These are phyloP conservation scores for Diutina pseudorugosa DNA, from an alignment of 1,139 yeast genomes.

Conservation along the genomic window DNA sequence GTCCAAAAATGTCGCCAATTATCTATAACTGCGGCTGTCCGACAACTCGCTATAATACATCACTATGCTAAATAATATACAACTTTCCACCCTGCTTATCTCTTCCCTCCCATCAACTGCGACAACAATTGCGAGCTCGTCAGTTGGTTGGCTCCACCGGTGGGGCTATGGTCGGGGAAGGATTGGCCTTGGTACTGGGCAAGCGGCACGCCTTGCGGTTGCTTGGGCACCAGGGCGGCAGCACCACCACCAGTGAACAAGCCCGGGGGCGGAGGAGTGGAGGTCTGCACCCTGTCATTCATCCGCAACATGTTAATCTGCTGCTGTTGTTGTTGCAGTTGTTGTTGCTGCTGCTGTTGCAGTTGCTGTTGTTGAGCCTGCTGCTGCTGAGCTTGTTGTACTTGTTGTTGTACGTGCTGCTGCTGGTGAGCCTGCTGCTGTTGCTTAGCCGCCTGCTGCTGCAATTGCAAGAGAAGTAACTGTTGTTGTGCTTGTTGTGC, in stretches of 20 bases:
- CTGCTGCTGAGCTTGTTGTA: constrained; percentile 8
- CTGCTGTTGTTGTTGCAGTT: constrained; percentile 7
- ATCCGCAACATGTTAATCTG: constrained; percentile 19
- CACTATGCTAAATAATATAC: not conserved
- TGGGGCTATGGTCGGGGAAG: constrained; percentile 12
- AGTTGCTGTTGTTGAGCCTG: constrained; percentile 5
- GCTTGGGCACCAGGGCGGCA: constrained; percentile 7
- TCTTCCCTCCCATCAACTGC: constrained; percentile 62
- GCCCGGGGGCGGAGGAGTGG: constrained; percentile 37
- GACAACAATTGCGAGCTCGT: constrained; percentile 56
- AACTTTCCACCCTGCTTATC: constrained; percentile 10
- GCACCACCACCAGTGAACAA: constrained; percentile 15
- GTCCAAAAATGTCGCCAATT: not conserved
- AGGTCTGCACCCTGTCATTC: constrained; percentile 22
- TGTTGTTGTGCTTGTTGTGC: constrained; percentile 3
- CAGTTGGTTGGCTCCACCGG: constrained; percentile 15
- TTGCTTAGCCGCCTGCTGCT: constrained; percentile 8
- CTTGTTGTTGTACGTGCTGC: constrained; percentile 7
- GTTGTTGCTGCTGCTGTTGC: constrained; percentile 8
- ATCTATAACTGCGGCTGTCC: not conserved
- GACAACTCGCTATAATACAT: not conserved
- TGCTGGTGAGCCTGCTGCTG: constrained; percentile 14
- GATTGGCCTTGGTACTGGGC: constrained; percentile 7
- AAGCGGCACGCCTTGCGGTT: constrained; percentile 7
- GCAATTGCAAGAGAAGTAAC: constrained; percentile 5